Base-by-base conservation (phyloP, 2,329 filamentous ascomycete genomes). In the Trichoderma sp. region DNA sequence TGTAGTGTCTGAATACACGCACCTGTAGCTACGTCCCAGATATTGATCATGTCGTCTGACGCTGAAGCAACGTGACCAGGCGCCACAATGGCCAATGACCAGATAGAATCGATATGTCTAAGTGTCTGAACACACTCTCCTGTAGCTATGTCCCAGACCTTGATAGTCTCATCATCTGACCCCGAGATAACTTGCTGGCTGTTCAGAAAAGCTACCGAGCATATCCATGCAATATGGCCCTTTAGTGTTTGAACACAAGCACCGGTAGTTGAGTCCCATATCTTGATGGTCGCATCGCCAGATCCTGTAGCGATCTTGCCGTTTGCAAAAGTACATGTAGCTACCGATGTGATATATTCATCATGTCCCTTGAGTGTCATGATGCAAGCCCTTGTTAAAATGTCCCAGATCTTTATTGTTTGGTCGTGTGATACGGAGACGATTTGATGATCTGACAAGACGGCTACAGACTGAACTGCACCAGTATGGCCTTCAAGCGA, bases 361-460 rank as follows among this genome's bases (percentile, higher is more conserved):
- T 7, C 24, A 31, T 73, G 67, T 9, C 60, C 68, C 2, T 4
- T 12, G 6, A 73, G 29, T 6, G 50, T 75, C 24, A 63, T 18
- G 8, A 73, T 11, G 12, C 62, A 71, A n/a, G 12, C 2, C 2
- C 50, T 50, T 12, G 41, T 75, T 8, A 60, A 6, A 16, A 41
- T 59, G 62, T 76, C 59, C 75, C 72, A 76, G 33, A 76, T 53
- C 35, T 50, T 56, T n/a, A 76, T 66, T 8, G 31, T 71, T 1
- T 6, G 8, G 8, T 76, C 75, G 5, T 3, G 0, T 18, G 65
- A 75, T 24, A 6, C 65, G 4, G 72, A 76, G 27, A 41, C 72
- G 11, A 53, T 50, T 4, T 35, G 50, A 50, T 27, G 1, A 27
- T 76, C n/a, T 27, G 33, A 6, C 3, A 50, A 76, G 59, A 71